Evolutionary conservation across 805 yeast species (phyloP).

Genomic region (Lipomyces yamadae): DNA sequence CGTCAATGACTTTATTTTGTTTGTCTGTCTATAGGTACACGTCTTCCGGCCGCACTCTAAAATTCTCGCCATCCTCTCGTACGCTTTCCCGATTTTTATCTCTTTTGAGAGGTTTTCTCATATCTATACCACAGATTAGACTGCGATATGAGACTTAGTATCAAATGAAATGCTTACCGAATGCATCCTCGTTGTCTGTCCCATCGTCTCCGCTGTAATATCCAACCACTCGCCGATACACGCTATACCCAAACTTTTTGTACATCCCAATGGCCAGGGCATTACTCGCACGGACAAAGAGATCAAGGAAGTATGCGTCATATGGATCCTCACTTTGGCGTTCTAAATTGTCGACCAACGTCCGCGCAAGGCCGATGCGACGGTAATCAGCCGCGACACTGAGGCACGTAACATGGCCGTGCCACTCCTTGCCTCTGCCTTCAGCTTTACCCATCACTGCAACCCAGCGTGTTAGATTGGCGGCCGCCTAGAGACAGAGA

Average conservation of each 20-base stretch:
- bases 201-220: slow-evolving; percentile 64
- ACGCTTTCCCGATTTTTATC: slow-evolving; percentile 43
- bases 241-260: slow-evolving; percentile 82
- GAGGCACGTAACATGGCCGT: slow-evolving; percentile 94
- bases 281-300: slow-evolving; percentile 89
- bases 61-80: slow-evolving; percentile 40
- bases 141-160: not conserved
- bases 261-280: slow-evolving; percentile 77
- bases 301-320: slow-evolving; percentile 81
- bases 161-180: slow-evolving; percentile 55
- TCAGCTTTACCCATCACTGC: slow-evolving; percentile 92
- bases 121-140: slow-evolving; percentile 40
- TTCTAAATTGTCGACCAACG: slow-evolving; percentile 74
- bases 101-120: slow-evolving; percentile 49
- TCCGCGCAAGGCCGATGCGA: slow-evolving; percentile 82
- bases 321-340: slow-evolving; percentile 72
- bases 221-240: slow-evolving; percentile 84
- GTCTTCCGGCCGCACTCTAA: slow-evolving; percentile 38
- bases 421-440: slow-evolving; percentile 87
- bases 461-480: slow-evolving; percentile 52
- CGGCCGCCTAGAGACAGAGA: not conserved
- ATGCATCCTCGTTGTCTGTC: slow-evolving; percentile 77
- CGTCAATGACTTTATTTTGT: not conserved
- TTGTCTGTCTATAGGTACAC: slow-evolving; percentile 22
- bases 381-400: slow-evolving; percentile 84